These are phyloP conservation scores for Pichia sp. DNA, from an alignment of 1,139 yeast genomes.

Conservation along the genomic window DNA sequence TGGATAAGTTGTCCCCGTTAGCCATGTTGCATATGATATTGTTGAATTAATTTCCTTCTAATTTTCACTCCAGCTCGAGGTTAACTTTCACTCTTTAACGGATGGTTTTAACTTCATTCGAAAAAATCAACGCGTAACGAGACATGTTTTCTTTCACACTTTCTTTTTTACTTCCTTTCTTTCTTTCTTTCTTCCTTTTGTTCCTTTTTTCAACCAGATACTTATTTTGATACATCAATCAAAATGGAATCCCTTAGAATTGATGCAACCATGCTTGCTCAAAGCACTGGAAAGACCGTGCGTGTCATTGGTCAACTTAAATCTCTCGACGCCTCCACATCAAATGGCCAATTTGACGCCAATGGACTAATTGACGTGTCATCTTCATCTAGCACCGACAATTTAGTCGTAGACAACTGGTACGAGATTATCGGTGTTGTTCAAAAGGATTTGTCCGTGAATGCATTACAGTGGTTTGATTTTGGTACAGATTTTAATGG, in stretches of 20 bases:
- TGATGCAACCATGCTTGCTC: conserved; percentile 32
- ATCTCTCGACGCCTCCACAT: conserved; percentile 15
- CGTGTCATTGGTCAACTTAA: conserved; percentile 33
- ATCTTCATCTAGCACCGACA: conserved; percentile 15
- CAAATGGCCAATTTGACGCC: conserved; percentile 20
- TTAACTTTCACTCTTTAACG: no score
- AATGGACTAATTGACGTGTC: conserved; percentile 24
- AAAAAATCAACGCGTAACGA: no score
- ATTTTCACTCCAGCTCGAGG: no score
- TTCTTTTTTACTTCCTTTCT: no score
- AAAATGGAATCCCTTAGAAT: conserved; percentile 32
- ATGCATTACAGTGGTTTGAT: conserved; percentile 30
- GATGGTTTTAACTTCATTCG: no score
- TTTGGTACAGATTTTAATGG: conserved; percentile 32
- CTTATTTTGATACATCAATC: not conserved
- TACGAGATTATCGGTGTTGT: conserved; percentile 35
- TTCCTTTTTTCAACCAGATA: no score
- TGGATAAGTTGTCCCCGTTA: no score
- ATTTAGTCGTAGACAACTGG: conserved; percentile 27
- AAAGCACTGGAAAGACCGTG: conserved; percentile 30
- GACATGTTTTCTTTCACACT: no score
- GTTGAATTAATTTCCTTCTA: no score
- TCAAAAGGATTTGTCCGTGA: conserved; percentile 26
- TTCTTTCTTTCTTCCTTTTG: no score
- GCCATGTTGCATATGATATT: no score